Base-by-base conservation (phyloP, 805 yeast genomes). In the Metschnikowia dekortorum region DNA sequence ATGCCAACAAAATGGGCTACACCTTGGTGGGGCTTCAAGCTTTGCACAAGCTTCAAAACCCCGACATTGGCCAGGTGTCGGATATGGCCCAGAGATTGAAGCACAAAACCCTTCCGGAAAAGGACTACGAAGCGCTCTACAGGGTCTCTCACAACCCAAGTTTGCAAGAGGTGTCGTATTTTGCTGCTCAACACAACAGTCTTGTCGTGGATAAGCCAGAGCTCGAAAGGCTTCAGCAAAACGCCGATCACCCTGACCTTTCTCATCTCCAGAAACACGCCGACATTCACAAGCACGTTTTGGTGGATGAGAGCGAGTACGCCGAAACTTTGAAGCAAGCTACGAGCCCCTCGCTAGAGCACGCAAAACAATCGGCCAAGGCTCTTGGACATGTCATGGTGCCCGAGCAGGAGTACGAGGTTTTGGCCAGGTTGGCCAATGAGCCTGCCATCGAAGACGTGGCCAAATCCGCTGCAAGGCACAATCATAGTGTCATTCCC, bases 371-470 rank as follows among this genome's bases (percentile, higher is more conserved):
- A 11, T 46, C 53, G 11, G 57, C 62, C 3, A 29, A 32, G 22
- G 34, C 43, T n/a, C 44, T 53, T 31, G 63, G 62, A 13, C 54
- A 50, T 18, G 55, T 54, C 14, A 44, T 57, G 1, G 28, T 58
- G n/a, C 48, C 52, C 1, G 9, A 57, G 18, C 44, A 39, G 2
- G 61, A 60, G 6, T 55, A 57, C 13, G 50, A 50, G 9, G 28
- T 29, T 29, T 54, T 30, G 56, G 53, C 14, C 60, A 57, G 41
- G 33, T 66, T 6, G 46, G 43, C 35, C 44, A 51, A 11, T 44
- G 44, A 50, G 11, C 70, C 70, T 26, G 28, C 53, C 9, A 31
- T 54, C 18, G 56, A 55, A 11, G 60, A 58, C 41, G 32, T 66
- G 2, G 46, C 36, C 26, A 48, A 52, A 8, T 43, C 48, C 26